Conservation (phyloP, 805 yeast species). For the Ogataea sp. region DNA sequence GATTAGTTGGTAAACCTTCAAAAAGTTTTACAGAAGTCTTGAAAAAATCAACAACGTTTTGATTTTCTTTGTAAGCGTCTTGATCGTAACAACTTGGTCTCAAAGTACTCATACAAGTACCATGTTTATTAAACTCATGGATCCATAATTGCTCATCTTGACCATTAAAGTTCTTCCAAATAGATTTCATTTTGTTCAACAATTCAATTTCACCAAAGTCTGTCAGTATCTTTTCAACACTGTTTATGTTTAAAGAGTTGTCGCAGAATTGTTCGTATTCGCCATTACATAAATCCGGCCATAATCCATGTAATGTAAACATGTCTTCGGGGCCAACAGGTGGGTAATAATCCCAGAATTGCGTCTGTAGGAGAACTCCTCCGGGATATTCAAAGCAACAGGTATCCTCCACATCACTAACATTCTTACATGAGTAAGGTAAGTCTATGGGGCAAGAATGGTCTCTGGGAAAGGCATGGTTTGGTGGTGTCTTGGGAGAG, state of each 20-base stretch:
- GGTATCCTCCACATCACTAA: conserved; percentile 43
- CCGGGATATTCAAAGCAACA: conserved; percentile 89
- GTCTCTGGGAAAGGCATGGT: neutral
- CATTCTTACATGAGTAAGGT: conserved; percentile 56
- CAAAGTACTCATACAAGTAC: conserved; percentile 81
- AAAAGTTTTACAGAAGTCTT: conserved; percentile 51
- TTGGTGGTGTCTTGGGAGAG: neutral
- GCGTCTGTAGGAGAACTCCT: conserved; percentile 77
- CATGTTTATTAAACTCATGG: conserved; percentile 93
- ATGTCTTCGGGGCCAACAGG: conserved; percentile 61
- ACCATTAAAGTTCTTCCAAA: conserved; percentile 73
- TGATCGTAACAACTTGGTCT: conserved; percentile 59
- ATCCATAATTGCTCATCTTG: conserved; percentile 69
- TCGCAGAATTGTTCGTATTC: conserved; percentile 76
- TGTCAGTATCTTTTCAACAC: conserved; percentile 38
- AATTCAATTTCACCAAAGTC: conserved; percentile 42
- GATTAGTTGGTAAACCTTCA: conserved; percentile 54
- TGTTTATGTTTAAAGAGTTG: conserved; percentile 41
- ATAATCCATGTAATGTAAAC: conserved; percentile 78
- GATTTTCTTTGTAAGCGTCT: conserved; percentile 18
- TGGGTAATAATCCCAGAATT: conserved; percentile 87
- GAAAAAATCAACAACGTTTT: conserved; percentile 63
- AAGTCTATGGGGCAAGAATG: conserved; percentile 43
- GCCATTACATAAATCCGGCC: conserved; percentile 89
- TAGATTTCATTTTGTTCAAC: conserved; percentile 43